phyloP scores from a whole-genome alignment of 2,329 filamentous ascomycete species.

The Paecilomyces niveus region DNA sequence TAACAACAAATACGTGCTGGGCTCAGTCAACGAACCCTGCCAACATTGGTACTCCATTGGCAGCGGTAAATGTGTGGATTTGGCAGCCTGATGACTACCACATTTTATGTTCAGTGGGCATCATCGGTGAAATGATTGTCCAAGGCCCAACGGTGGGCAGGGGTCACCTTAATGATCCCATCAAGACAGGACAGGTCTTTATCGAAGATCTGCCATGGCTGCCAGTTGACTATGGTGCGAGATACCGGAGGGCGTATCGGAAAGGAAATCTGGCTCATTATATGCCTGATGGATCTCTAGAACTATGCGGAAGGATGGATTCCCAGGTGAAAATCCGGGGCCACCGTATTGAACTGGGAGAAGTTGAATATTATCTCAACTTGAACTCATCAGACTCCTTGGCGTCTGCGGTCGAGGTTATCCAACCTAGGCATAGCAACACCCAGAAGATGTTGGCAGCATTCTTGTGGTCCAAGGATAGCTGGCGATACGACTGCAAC shows the following conservation, averaged over 20 bases:
- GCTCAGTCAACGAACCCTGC: constrained; percentile 6
- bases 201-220: constrained; percentile 13
- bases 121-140: constrained; percentile 33
- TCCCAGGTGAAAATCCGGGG: constrained; percentile 56
- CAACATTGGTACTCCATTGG: constrained; percentile 13
- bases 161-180: constrained; percentile 25
- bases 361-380: constrained; percentile 30
- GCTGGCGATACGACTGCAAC: too few species aligned
- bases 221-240: neutral
- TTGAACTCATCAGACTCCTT: too few species aligned
- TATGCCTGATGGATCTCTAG: constrained; percentile 9
- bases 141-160: constrained; percentile 29
- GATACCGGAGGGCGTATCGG: constrained; percentile 7
- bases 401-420: too few species aligned
- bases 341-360: constrained; percentile 50
- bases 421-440: too few species aligned
- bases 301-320: constrained; percentile 48
- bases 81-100: constrained; percentile 15
- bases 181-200: constrained; percentile 5
- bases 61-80: constrained; percentile 13
- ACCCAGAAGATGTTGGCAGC: too few species aligned
- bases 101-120: constrained; percentile 23
- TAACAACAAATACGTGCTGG: constrained; percentile 5
- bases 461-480: too few species aligned
- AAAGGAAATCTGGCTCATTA: constrained; percentile 16